Conservation (phyloP, 192 early-diverging fungal species). For the Neocallimastix lanati region DNA sequence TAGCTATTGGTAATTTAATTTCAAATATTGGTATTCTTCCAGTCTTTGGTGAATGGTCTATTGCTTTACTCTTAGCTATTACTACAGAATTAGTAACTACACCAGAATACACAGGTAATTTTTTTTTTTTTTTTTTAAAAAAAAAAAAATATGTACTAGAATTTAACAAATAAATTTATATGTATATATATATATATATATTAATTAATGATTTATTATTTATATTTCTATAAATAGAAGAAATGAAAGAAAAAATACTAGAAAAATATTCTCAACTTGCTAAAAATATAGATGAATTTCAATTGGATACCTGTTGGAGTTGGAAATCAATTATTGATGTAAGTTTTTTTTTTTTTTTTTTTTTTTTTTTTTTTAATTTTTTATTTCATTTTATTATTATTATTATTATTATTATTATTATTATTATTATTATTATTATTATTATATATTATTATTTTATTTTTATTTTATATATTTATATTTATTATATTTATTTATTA, state of each 20-base stretch:
- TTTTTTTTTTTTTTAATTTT: too few relatives aligned
- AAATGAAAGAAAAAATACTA: neutral
- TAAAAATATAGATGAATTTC: neutral
- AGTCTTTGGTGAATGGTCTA: neutral
- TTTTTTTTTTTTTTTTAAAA: too few relatives aligned
- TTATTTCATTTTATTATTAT: too few relatives aligned
- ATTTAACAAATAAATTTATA: conserved; percentile 42
- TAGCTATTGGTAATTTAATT: neutral
- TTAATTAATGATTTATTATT: conserved; percentile 36
- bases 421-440: too few relatives aligned
- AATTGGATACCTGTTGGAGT: conserved; percentile 7
- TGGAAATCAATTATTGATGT: conserved; percentile 24
- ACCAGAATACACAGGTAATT: neutral
- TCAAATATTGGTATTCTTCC: neutral
- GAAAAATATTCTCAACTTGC: conserved; percentile 12
- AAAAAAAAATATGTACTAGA: conserved; percentile 30
- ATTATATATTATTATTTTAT: too few relatives aligned
- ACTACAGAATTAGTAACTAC: neutral
- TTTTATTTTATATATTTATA: too few relatives aligned
- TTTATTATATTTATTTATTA: too few relatives aligned
- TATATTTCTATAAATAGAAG: too few relatives aligned
- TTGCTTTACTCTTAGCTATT: neutral
- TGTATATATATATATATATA: conserved; percentile 38
- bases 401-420: too few relatives aligned
- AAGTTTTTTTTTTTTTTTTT: neutral